Evolutionary conservation across 257 asterid species (phyloP).

Genomic region (Solanum arcanum): DNA sequence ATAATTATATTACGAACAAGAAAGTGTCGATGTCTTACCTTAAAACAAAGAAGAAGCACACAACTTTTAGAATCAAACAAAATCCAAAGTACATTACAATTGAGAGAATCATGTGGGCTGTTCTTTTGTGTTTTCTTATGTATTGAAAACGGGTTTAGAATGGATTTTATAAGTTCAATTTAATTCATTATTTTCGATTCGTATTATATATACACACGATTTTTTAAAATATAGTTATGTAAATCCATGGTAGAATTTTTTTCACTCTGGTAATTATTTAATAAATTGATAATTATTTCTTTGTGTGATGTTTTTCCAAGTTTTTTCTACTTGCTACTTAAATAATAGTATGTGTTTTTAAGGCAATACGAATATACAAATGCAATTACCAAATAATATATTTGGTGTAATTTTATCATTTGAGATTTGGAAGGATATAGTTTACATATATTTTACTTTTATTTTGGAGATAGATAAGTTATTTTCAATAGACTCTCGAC

Average conservation of each 20-base stretch:
- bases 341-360: neutral
- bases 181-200: no score
- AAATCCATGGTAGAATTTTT: neutral
- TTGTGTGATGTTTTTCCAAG: neutral
- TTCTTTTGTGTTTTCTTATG: neutral
- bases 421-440: no score
- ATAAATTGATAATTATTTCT: neutral
- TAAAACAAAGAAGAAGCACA: neutral
- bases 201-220: no score
- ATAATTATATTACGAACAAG: neutral
- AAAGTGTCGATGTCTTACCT: neutral
- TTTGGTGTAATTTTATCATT: no score
- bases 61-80: neutral
- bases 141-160: neutral
- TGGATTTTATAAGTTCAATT: neutral
- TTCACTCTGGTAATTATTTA: neutral
- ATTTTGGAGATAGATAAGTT: no score
- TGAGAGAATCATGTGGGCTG: neutral
- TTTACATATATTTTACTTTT: no score
- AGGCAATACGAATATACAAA: neutral
- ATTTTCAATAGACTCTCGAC: neutral
- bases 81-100: neutral
- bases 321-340: neutral
- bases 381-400: neutral
- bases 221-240: no score